Evolutionary conservation across 768 basidiomycete species (phyloP).

Genomic region (Hebeloma cylindrosporum): DNA sequence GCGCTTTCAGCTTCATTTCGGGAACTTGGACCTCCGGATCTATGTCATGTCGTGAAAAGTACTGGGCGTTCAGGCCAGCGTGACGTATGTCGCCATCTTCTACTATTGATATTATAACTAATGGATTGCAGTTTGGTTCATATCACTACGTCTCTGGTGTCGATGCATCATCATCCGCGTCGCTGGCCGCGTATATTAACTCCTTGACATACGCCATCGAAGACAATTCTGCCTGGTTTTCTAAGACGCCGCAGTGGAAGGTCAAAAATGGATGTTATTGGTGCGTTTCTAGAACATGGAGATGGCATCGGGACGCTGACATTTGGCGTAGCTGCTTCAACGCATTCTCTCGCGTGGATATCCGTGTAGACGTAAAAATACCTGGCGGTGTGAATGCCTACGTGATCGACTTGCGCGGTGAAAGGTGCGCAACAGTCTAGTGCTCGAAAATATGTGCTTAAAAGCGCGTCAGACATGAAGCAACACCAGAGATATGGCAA

Average conservation of each 20-base stretch:
- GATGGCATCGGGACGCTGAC: not conserved
- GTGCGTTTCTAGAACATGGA: constrained; percentile 40
- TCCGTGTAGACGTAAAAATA: constrained; percentile 97
- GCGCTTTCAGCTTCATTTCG: constrained; percentile 79
- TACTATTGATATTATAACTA: constrained; percentile 5
- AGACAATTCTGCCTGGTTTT: constrained; percentile 90
- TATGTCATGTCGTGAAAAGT: constrained; percentile 94
- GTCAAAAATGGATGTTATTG: constrained; percentile 93
- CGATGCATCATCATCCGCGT: constrained; percentile 96
- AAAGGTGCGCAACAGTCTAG: constrained; percentile 58
- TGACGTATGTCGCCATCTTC: constrained; percentile 63
- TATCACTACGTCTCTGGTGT: constrained; percentile 99
- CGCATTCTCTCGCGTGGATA: constrained; percentile 95
- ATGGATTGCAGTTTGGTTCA: constrained; percentile 82
- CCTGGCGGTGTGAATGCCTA: constrained; percentile 96
- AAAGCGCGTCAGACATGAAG: constrained; percentile 68
- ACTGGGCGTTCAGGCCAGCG: constrained; percentile 80
- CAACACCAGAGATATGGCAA: constrained; percentile 92
- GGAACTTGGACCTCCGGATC: constrained; percentile 95
- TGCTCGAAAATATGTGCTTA: constrained; percentile 1
- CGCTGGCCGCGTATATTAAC: constrained; percentile 97
- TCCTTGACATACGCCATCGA: constrained; percentile 96
- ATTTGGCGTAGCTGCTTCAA: constrained; percentile 78
- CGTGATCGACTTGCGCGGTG: constrained; percentile 90
- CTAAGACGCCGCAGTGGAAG: constrained; percentile 82